Evolutionary conservation across 371 early-diverging fungal species (phyloP), one percentile per base, ranked within the genome.

Genomic region (Zopfochytrium polystomum): DNA sequence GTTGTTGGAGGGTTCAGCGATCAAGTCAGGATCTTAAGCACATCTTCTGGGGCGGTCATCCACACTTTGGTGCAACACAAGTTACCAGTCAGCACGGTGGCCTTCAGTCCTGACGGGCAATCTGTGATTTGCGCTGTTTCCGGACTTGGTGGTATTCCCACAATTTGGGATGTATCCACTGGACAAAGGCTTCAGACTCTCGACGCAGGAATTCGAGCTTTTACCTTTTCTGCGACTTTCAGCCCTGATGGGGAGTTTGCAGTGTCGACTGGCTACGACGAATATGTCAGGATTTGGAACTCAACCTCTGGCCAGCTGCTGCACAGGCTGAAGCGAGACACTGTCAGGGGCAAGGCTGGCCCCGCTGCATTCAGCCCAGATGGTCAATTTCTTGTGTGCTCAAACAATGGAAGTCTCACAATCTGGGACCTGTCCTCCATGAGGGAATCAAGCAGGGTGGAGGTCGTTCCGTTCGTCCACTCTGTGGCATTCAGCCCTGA

Each of bases 81-180:
- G 20, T 31, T 29, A 13, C 18, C 52, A 34, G 60, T 92, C 65
- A 86, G 85, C 57, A 64, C 60, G 22, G 52, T 59, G 22, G 35
- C 47, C 20, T 35, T 59, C 26, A n/a, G 20, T 25, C 60, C 60
- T 87, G 91, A 89, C 30, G 92, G 91, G 49, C 83, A 83, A 63
- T 91, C 90, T 89, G 85, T 91, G 34, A 87, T 92, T 13, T 87
- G 88, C 34, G 93, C n/a, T n/a, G n/a, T n/a, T n/a, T n/a, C 93
- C 20, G 89, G 88, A 63, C 90, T 90, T 68, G 93, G 92, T 71
- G 85, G 91, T 4, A 61, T 31, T 25, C 53, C 47, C 2, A 61
- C 22, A 31, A 44, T 38, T 2, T 61, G 61, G 61, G 47, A 61
- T 45, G 47, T 48, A 3, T 45, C 35, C n/a, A 53, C 52, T 2